Percentiles rank a stretch among this genome's conserved stretches.
Conservation (phyloP, 2,329 filamentous ascomycete species). For the Penicillium olsonii region DNA sequence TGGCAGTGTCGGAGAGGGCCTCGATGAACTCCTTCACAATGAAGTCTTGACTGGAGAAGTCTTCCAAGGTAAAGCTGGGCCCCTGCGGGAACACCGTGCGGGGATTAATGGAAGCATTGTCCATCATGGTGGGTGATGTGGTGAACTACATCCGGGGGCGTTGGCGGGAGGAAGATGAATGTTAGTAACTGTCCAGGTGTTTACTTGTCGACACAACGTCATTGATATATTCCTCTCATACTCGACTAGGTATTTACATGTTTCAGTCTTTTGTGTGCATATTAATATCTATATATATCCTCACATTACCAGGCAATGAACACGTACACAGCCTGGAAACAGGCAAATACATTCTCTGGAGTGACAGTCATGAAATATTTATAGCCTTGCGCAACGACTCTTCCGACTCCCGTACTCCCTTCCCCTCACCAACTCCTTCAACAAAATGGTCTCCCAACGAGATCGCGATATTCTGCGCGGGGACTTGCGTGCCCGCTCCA, state of each 20-base stretch:
- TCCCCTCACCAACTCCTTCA: conserved; percentile 6
- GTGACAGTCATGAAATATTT: too few species aligned
- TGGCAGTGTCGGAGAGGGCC: conserved; percentile 79
- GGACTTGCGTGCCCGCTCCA: conserved; percentile 40
- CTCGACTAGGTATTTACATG: too few species aligned
- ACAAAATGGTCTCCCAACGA: conserved; percentile 35
- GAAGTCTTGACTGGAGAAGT: conserved; percentile 87
- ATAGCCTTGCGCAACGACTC: neutral
- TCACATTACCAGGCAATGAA: neutral
- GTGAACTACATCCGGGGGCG: neutral
- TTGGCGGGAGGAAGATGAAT: neutral
- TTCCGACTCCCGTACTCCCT: neutral
- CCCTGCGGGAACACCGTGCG: conserved; percentile 74
- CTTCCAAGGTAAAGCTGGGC: conserved; percentile 82
- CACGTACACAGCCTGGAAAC: neutral
- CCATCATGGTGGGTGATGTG: conserved; percentile 32
- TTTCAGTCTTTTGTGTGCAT: too few species aligned
- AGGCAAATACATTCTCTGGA: neutral
- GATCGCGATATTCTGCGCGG: conserved; percentile 40
- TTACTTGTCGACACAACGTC: too few species aligned
- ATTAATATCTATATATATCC: neutral
- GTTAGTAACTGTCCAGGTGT: too few species aligned
- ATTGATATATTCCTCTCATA: too few species aligned
- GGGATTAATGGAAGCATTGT: conserved; percentile 47
- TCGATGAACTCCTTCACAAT: conserved; percentile 99